Evolutionary conservation across 2,329 filamentous ascomycete genomes (phyloP).

Genomic region (Pseudogymnoascus sp.): DNA sequence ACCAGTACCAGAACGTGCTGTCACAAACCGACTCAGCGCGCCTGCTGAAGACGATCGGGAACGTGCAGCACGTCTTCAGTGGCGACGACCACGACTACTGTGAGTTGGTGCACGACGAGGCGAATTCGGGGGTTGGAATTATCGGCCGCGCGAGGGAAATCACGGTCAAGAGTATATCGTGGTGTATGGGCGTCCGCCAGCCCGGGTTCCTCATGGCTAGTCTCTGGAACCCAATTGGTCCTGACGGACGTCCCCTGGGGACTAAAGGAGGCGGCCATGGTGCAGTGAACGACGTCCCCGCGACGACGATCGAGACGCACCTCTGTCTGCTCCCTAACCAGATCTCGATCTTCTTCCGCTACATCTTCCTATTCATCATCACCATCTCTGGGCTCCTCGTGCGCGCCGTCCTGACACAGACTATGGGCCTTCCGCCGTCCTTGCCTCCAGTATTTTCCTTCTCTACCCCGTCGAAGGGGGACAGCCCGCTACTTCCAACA

Average conservation of each 20-base stretch:
- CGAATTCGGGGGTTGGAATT: slow-evolving; percentile 41
- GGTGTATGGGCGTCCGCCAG: slow-evolving; percentile 88
- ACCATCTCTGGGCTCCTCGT: slow-evolving; percentile 41
- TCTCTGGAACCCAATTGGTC: slow-evolving; percentile 83
- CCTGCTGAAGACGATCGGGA: slow-evolving; percentile 68
- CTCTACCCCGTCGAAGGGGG: slow-evolving; percentile 15
- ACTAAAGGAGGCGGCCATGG: slow-evolving; percentile 21
- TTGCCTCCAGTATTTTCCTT: slow-evolving; percentile 13
- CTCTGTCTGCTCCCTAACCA: slow-evolving; percentile 88
- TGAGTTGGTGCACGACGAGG: slow-evolving; percentile 65
- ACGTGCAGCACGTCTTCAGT: slow-evolving; percentile 79
- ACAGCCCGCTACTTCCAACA: slow-evolving; percentile 7
- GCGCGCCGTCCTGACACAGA: slow-evolving; percentile 48
- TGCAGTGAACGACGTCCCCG: slow-evolving; percentile 29
- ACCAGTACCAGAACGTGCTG: slow-evolving; percentile 96
- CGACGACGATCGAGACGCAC: slow-evolving; percentile 70
- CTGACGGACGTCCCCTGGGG: slow-evolving; percentile 38
- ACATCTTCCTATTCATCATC: slow-evolving; percentile 54
- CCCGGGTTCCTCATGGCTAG: slow-evolving; percentile 85
- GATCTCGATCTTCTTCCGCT: slow-evolving; percentile 72
- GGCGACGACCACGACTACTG: slow-evolving; percentile 99
- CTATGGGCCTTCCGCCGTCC: neutral
- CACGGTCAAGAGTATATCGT: slow-evolving; percentile 89
- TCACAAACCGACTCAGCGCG: slow-evolving; percentile 65
- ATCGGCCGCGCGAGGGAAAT: slow-evolving; percentile 63